Evolutionary conservation across 352 stramenopile species (phyloP).

Genomic region (Globisporangium abappressorium): DNA sequence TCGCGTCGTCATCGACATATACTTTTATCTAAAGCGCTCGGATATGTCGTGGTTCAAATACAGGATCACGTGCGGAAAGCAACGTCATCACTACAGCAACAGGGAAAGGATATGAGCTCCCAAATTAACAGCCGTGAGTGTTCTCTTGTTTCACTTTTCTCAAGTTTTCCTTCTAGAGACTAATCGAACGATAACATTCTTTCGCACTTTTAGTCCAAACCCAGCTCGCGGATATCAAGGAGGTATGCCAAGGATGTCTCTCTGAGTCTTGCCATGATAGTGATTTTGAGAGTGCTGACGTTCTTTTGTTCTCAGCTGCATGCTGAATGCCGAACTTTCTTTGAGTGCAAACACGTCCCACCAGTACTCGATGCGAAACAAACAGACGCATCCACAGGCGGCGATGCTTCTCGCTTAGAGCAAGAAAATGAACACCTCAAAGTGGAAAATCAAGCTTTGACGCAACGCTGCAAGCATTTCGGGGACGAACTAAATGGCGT

Average conservation of each 20-base stretch:
- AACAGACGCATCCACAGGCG: constrained; percentile 2
- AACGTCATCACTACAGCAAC: constrained; percentile 16
- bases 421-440: constrained; percentile 2
- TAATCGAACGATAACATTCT: neutral
- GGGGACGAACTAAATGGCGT: constrained; percentile 14
- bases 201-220: constrained; percentile 2
- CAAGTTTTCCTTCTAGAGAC: neutral
- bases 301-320: constrained; percentile 7
- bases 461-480: constrained; percentile 16
- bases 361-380: neutral
- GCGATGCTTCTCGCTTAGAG: neutral
- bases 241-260: neutral
- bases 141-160: neutral
- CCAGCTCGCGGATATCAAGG: constrained; percentile 8
- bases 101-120: constrained; percentile 10
- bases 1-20: neutral
- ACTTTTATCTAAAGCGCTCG: neutral
- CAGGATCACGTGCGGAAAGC: constrained; percentile 23
- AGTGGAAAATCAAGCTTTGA: constrained; percentile 6
- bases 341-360: neutral
- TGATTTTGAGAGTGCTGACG: neutral
- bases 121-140: constrained; percentile 25
- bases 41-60: neutral
- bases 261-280: neutral
- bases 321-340: constrained; percentile 9